Evolutionary conservation across 495 filamentous ascomycete species (phyloP).

Genomic region (Talaromyces proteolyticus): DNA sequence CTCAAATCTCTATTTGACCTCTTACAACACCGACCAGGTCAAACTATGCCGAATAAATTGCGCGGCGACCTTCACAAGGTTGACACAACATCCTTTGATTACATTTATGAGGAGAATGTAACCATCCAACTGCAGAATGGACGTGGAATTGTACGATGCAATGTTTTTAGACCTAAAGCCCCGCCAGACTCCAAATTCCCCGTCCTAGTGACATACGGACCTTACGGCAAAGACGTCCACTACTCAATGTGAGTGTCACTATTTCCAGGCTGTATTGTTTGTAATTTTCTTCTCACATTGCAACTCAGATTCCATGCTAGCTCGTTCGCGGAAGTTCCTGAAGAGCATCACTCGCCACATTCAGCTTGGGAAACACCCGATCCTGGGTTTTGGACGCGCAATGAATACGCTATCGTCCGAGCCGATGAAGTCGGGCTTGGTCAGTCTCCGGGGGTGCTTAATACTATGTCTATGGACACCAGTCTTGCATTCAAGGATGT

Average conservation of each 20-base stretch:
- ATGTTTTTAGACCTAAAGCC: constrained; percentile 12
- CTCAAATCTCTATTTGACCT: neutral
- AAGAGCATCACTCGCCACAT: constrained; percentile 20
- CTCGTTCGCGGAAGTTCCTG: constrained; percentile 25
- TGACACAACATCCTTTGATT: neutral
- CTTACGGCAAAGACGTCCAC: constrained; percentile 53
- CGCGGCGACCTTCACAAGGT: neutral
- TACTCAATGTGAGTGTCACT: constrained; percentile 1
- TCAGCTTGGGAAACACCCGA: constrained; percentile 62
- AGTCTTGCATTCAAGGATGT: constrained; percentile 55
- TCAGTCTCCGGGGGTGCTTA: constrained; percentile 50
- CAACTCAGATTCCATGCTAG: constrained; percentile 12
- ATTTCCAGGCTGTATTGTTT: neutral
- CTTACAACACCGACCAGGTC: neutral
- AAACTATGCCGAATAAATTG: neutral
- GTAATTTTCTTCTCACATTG: neutral
- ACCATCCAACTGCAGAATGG: constrained; percentile 4
- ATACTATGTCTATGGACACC: constrained; percentile 54
- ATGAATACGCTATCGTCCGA: constrained; percentile 54
- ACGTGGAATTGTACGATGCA: constrained; percentile 8
- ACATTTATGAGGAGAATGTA: constrained; percentile 4
- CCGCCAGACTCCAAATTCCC: neutral
- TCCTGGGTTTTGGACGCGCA: constrained; percentile 52
- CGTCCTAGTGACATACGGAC: constrained; percentile 24
- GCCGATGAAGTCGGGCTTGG: constrained; percentile 55